Evolutionary conservation across 106 monocot species (phyloP).

Genomic region (Dioscorea zingiberensis): DNA sequence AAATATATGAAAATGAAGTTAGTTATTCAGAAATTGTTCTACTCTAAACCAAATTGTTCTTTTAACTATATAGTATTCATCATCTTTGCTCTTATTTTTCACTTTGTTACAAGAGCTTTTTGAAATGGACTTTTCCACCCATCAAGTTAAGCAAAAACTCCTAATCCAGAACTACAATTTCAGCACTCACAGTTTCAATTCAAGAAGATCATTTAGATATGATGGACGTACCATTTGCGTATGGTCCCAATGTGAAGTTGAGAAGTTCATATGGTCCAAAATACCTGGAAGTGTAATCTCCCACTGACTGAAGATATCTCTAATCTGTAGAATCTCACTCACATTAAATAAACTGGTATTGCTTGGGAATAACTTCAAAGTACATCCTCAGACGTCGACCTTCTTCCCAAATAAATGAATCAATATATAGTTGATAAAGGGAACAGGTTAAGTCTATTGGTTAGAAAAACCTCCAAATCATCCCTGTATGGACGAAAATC

Average conservation of each 20-base stretch:
- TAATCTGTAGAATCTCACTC: constrained; percentile 61
- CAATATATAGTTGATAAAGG: constrained; percentile 61
- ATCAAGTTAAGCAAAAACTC: too few relatives aligned
- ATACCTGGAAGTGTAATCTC: constrained; percentile 56
- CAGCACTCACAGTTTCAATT: too few relatives aligned
- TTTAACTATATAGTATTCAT: too few relatives aligned
- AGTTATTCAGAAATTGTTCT: too few relatives aligned
- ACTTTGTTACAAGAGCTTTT: too few relatives aligned
- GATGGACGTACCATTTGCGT: constrained; percentile 44
- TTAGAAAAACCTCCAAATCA: constrained; percentile 38
- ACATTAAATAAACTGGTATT: constrained; percentile 50
- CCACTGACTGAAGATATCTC: constrained; percentile 48
- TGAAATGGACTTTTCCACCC: too few relatives aligned
- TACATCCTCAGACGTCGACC: constrained; percentile 81
- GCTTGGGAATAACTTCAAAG: constrained; percentile 68
- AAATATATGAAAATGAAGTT: too few relatives aligned
- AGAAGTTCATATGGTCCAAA: constrained; percentile 93
- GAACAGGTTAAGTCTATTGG: constrained; percentile 33
- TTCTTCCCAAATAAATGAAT: constrained; percentile 58
- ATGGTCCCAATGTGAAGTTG: constrained; percentile 74
- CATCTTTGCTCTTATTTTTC: too few relatives aligned
- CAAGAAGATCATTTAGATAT: not conserved
- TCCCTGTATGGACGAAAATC: constrained; percentile 61
- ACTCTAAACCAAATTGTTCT: too few relatives aligned
- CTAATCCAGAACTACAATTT: not conserved